Evolutionary conservation across 352 stramenopile genomes (phyloP).

Genomic region (Phytophthora pistaciae): DNA sequence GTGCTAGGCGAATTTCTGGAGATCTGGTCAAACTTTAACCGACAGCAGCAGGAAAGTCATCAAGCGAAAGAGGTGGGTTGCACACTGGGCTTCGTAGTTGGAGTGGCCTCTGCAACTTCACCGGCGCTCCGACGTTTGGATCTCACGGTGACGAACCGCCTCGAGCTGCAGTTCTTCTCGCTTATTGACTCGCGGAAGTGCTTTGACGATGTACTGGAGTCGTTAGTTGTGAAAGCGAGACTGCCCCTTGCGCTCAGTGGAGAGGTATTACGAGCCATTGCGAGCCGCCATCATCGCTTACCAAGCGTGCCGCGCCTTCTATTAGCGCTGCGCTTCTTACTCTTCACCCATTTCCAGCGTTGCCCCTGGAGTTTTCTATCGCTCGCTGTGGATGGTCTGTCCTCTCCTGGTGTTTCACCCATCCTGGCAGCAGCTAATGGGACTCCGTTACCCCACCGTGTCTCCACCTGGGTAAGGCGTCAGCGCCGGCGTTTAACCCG

Average conservation of each 20-base stretch:
- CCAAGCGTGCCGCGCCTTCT: conserved; percentile 76
- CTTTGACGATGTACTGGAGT: conserved; percentile 79
- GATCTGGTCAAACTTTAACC: conserved; percentile 69
- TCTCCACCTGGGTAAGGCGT: conserved; percentile 34
- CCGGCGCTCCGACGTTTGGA: conserved; percentile 73
- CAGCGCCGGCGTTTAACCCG: conserved; percentile 18
- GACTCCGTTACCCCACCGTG: conserved; percentile 27
- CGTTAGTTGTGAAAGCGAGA: conserved; percentile 70
- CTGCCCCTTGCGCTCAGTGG: conserved; percentile 66
- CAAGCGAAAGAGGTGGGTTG: neutral
- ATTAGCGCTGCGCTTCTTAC: conserved; percentile 65
- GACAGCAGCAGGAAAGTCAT: conserved; percentile 25
- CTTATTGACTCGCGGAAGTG: conserved; percentile 82
- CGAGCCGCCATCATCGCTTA: conserved; percentile 56
- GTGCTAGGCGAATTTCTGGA: conserved; percentile 78
- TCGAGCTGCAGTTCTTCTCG: conserved; percentile 84
- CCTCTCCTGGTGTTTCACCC: conserved; percentile 19
- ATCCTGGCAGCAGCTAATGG: conserved; percentile 25
- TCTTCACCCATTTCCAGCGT: conserved; percentile 69
- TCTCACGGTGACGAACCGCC: conserved; percentile 50
- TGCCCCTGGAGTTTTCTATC: conserved; percentile 71
- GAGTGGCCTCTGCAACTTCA: conserved; percentile 72
- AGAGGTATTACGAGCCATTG: conserved; percentile 56
- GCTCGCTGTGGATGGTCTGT: conserved; percentile 30
- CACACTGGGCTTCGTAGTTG: conserved; percentile 71